A percentile compares a stretch with the other conserved stretches of the same genome.
These are phyloP conservation scores for Xylaria sp. DNA, from an alignment of 2,329 filamentous ascomycete species.

Conservation along the genomic window DNA sequence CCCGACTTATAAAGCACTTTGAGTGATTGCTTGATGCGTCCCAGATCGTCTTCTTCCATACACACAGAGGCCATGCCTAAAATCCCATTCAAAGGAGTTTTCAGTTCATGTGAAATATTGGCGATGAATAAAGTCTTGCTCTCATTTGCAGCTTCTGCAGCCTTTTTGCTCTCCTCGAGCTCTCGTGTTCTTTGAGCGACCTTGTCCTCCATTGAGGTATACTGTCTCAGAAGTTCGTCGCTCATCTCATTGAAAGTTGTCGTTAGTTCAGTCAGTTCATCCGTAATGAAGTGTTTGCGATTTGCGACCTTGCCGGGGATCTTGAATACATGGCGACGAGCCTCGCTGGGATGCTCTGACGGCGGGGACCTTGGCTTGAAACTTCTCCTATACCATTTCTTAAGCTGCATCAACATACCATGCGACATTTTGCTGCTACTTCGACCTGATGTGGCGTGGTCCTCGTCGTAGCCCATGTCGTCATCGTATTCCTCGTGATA, in stretches of 20 bases:
- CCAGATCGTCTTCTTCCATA: conserved; percentile 87
- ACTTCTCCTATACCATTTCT: conserved; percentile 52
- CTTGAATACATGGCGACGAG: conserved; percentile 72
- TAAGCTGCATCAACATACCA: conserved; percentile 54
- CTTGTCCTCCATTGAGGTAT: conserved; percentile 83
- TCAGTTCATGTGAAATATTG: conserved; percentile 88
- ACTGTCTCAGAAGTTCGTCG: conserved; percentile 88
- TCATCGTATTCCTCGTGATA: conserved; percentile 61
- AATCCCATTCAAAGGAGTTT: conserved; percentile 95
- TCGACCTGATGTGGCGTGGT: conserved; percentile 42
- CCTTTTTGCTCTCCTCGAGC: conserved; percentile 88
- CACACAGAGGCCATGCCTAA: conserved; percentile 93
- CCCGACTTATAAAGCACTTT: conserved; percentile 90
- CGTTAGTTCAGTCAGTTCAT: conserved; percentile 87
- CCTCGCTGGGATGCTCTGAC: conserved; percentile 53
- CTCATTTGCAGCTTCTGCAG: conserved; percentile 93
- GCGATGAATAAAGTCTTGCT: conserved; percentile 98
- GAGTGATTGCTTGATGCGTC: conserved; percentile 82
- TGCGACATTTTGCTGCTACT: conserved; percentile 55
- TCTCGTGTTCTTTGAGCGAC: conserved; percentile 85
- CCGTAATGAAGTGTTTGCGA: conserved; percentile 78
- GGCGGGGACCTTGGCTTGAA: conserved; percentile 43
- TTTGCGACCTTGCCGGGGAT: conserved; percentile 87
- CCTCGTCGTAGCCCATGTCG: conserved; percentile 59
- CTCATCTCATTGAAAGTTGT: conserved; percentile 93